These are phyloP conservation scores for Alternaria conjuncta DNA, from an alignment of 2,329 filamentous ascomycete genomes.

Conservation along the genomic window DNA sequence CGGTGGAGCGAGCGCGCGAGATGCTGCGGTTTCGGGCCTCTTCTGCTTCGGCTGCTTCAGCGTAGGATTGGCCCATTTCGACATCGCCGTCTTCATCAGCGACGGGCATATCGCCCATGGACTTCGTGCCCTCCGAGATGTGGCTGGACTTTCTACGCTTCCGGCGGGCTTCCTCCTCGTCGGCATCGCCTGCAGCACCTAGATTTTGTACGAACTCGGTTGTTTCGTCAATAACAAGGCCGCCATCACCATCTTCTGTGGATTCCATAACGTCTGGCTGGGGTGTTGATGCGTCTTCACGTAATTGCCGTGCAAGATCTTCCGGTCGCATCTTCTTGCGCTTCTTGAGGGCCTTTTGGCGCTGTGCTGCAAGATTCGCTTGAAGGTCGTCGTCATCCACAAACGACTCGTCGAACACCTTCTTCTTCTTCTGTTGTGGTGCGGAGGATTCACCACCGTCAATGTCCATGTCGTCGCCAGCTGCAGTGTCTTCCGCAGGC, in stretches of 20 bases:
- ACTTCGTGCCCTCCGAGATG: conserved; percentile 30
- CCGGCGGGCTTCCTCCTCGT: conserved; percentile 54
- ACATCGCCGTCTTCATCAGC: conserved; percentile 61
- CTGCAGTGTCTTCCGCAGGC: conserved; percentile 38
- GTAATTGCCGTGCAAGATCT: conserved; percentile 82
- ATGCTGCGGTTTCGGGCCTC: conserved; percentile 44
- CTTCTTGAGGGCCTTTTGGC: conserved; percentile 86
- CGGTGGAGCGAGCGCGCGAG: conserved; percentile 51
- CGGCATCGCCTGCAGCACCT: conserved; percentile 53
- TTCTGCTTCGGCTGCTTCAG: conserved; percentile 59
- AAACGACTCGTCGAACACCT: conserved; percentile 71
- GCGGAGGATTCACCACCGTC: conserved; percentile 57
- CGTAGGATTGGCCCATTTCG: conserved; percentile 61
- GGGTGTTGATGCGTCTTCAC: conserved; percentile 64
- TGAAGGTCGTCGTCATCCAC: conserved; percentile 94
- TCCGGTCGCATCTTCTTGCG: conserved; percentile 85
- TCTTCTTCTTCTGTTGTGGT: conserved; percentile 64
- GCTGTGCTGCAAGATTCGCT: conserved; percentile 80
- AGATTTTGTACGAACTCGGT: conserved; percentile 92
- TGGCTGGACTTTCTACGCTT: conserved; percentile 51
- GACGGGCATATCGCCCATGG: conserved; percentile 36
- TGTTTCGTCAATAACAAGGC: conserved; percentile 93
- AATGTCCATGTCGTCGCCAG: conserved; percentile 70
- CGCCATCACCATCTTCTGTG: conserved; percentile 65
- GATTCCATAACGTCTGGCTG: conserved; percentile 61